Evolutionary conservation across 805 yeast species (phyloP).

Genomic region (Scheffersomyces spartinae): DNA sequence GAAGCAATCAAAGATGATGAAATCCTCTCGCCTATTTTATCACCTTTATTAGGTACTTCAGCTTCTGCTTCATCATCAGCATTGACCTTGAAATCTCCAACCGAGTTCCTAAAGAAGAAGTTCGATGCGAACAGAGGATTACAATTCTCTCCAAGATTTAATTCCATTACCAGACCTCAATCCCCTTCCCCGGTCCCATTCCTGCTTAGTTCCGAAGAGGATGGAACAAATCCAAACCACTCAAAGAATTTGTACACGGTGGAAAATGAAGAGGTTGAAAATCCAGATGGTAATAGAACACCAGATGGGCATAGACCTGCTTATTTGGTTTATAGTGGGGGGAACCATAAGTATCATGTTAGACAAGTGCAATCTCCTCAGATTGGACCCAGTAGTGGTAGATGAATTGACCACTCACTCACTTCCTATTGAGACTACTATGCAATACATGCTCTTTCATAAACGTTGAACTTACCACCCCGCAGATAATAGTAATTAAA

Average conservation of each 20-base stretch:
- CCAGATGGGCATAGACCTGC: slow-evolving; percentile 1
- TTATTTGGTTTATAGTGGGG: slow-evolving; percentile 9
- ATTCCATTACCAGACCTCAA: neutral
- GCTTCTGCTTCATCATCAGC: slow-evolving; percentile 4
- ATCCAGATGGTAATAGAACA: neutral
- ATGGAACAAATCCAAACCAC: slow-evolving; percentile 4
- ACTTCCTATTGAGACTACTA: slow-evolving; percentile 34
- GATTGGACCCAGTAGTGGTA: no score
- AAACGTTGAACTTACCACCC: slow-evolving; percentile 29
- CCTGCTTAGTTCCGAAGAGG: slow-evolving; percentile 2
- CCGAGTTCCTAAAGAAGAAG: no score
- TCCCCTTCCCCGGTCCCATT: slow-evolving; percentile 1
- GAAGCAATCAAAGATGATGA: slow-evolving; percentile 37
- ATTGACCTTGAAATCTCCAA: neutral
- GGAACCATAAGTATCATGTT: slow-evolving; percentile 12
- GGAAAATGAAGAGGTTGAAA: neutral
- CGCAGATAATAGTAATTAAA: slow-evolving; percentile 25
- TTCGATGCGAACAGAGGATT: no score
- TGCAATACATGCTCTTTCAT: slow-evolving; percentile 52
- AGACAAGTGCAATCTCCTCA: no score
- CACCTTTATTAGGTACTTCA: slow-evolving; percentile 25
- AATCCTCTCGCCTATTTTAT: slow-evolving; percentile 32
- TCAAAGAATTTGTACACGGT: slow-evolving; percentile 5
- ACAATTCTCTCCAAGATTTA: slow-evolving; percentile 3
- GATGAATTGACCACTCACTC: no score